A percentile compares a stretch with the other conserved stretches of the same genome.
Evolutionary conservation across 495 filamentous ascomycete species (phyloP).

Genomic region (Penicillium egyptiacum): DNA sequence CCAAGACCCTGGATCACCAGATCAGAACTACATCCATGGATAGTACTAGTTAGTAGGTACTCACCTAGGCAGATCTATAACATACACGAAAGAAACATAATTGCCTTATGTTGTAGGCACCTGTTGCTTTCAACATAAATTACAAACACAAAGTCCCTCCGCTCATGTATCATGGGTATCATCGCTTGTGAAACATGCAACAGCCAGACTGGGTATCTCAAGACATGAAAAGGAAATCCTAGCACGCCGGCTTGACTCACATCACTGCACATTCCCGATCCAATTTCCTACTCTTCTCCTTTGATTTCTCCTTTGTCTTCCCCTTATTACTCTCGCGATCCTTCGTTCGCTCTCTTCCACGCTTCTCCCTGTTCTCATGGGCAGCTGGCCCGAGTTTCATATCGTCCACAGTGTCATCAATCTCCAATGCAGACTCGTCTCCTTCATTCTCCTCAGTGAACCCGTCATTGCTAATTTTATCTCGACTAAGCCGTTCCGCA

Average conservation of each 20-base stretch:
- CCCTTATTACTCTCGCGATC: slow-evolving; percentile 26
- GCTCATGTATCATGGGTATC: slow-evolving; percentile 29
- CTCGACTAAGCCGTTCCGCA: slow-evolving; percentile 51
- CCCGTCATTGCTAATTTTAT: slow-evolving; percentile 38
- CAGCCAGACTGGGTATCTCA: slow-evolving; percentile 14
- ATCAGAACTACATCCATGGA: slow-evolving; percentile 5
- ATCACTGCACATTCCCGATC: slow-evolving; percentile 73
- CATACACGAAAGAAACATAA: background rate
- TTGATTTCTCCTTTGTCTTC: slow-evolving; percentile 43
- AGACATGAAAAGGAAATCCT: slow-evolving; percentile 6
- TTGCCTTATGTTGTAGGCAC: background rate
- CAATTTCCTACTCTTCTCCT: slow-evolving; percentile 50
- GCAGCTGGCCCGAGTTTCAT: slow-evolving; percentile 26
- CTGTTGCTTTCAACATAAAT: background rate
- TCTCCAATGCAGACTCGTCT: slow-evolving; percentile 31
- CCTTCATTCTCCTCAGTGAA: slow-evolving; percentile 29
- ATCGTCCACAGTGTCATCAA: slow-evolving; percentile 30
- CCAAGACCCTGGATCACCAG: background rate
- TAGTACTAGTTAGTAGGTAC: too few species aligned
- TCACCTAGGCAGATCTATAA: background rate
- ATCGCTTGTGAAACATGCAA: slow-evolving; percentile 22
- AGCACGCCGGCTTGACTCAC: slow-evolving; percentile 32
- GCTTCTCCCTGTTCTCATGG: slow-evolving; percentile 35
- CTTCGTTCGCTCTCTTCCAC: slow-evolving; percentile 30
- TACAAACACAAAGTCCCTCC: slow-evolving; percentile 2